phyloP scores from a whole-genome alignment of 2,329 filamentous ascomycete genomes.

The Aspergillus hortae region DNA sequence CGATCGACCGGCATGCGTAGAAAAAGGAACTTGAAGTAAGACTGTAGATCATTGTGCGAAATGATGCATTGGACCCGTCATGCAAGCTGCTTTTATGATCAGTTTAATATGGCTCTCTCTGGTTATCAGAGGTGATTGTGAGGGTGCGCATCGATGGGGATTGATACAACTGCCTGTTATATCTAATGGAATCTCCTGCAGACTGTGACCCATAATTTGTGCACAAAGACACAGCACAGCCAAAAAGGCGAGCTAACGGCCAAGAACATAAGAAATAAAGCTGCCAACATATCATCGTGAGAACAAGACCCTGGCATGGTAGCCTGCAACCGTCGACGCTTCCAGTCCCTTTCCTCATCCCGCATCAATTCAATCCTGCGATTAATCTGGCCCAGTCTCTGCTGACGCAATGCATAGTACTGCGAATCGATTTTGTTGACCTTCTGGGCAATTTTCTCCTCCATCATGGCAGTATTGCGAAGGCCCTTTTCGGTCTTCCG shows the following conservation, averaged over 20 bases:
- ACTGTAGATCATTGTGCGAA: too few relatives aligned
- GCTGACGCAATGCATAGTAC: background rate
- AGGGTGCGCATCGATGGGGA: too few relatives aligned
- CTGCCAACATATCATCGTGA: background rate
- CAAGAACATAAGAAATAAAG: background rate
- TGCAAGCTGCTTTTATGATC: too few relatives aligned
- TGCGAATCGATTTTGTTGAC: background rate
- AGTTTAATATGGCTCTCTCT: too few relatives aligned
- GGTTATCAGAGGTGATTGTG: too few relatives aligned
- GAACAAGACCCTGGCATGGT: background rate
- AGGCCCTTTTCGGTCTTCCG: background rate
- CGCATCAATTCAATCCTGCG: background rate
- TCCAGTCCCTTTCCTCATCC: background rate
- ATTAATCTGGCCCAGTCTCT: background rate
- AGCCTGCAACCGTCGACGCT: background rate
- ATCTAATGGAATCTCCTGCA: too few relatives aligned
- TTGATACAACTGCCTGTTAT: too few relatives aligned
- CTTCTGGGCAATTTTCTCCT: background rate
- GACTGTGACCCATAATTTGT: background rate
- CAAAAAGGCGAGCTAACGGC: background rate
- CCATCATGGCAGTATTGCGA: background rate
- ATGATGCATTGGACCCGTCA: too few relatives aligned
- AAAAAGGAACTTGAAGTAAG: too few relatives aligned
- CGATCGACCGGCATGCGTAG: too few relatives aligned
- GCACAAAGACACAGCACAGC: background rate